phyloP scores from a whole-genome alignment of 768 basidiomycete genomes.

The Tricholomella constricta region DNA sequence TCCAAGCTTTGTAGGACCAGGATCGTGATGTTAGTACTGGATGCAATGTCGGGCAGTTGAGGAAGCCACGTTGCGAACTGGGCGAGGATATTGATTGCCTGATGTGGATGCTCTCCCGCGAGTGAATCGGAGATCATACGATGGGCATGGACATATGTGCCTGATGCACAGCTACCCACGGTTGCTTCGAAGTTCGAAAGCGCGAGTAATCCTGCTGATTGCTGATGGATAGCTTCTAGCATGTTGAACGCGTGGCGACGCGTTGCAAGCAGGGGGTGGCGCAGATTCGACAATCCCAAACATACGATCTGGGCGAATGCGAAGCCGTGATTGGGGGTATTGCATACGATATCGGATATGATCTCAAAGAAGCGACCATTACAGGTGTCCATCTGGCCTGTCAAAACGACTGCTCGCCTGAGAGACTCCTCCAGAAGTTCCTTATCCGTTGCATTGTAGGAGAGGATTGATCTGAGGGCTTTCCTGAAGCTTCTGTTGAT shows the following conservation, averaged over 20 bases:
- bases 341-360: slow-evolving; percentile 68
- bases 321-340: slow-evolving; percentile 55
- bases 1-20: slow-evolving; percentile 79
- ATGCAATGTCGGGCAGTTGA: slow-evolving; percentile 52
- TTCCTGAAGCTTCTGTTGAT: slow-evolving; percentile 50
- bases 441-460: slow-evolving; percentile 53
- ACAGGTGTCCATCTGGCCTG: slow-evolving; percentile 53
- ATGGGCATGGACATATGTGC: slow-evolving; percentile 81
- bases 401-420: slow-evolving; percentile 66
- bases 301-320: slow-evolving; percentile 75
- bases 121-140: slow-evolving; percentile 75
- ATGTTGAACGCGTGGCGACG: slow-evolving; percentile 80
- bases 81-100: slow-evolving; percentile 63
- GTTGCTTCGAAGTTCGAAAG: slow-evolving; percentile 76
- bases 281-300: slow-evolving; percentile 82
- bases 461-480: slow-evolving; percentile 70
- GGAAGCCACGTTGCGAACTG: slow-evolving; percentile 77
- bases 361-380: slow-evolving; percentile 77
- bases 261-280: slow-evolving; percentile 63
- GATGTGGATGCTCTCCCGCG: slow-evolving; percentile 72
- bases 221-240: slow-evolving; percentile 71
- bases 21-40: slow-evolving; percentile 48
- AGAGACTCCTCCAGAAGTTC: slow-evolving; percentile 67
- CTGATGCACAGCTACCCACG: slow-evolving; percentile 69
- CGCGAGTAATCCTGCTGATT: slow-evolving; percentile 63